Evolutionary conservation across 2,329 filamentous ascomycete genomes (phyloP), one percentile per base, ranked within the genome.

Genomic region (Amauroascus niger): DNA sequence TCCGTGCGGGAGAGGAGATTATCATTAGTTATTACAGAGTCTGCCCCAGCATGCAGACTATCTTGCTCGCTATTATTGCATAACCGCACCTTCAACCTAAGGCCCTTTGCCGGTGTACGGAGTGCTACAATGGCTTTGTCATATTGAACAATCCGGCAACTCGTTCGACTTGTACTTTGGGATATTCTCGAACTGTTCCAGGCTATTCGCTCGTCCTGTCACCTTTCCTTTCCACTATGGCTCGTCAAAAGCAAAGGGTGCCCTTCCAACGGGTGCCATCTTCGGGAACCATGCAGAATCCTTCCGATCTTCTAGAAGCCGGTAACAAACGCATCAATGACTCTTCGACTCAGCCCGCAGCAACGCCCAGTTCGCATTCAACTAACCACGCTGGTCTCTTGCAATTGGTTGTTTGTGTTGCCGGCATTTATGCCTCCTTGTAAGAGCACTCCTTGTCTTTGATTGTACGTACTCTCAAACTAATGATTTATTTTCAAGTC

Each of bases 381-480:
- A 62, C 55, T 41, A 65, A 69, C 30, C 61, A 57, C 53, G 78
- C 84, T 7, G 86, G 87, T 3, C 67, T 88, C 28, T 65, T 86
- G 63, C 86, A 95, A 69, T 79, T 96, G 53, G 71, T 90, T 47
- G 80, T 95, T 57, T 91, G 90, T 60, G 88, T 96, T n/a, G 83
- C 83, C 6, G 93, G 93, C 56, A 98, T 98, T 63, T 98, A 98
- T 69, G 88, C 86, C 33, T 95, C 90, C 33, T 98, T 98, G 91
- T 96, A 80, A 59, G n/a, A n/a, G 59, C n/a, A 26, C 16, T 7
- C n/a, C 30, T 24, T 26, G 14, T 16, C 8, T 5, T 53, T 48
- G 35, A 7, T 22, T 6, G 24, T 26, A n/a, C n/a, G 30, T 11
- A 4, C 7, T 32, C 14, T 35, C 8, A 24, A 8, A 41, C 45